Evolutionary conservation across 306 rosid species (phyloP), one percentile per base, ranked within the genome.

Genomic region (Vigna hirtella): DNA sequence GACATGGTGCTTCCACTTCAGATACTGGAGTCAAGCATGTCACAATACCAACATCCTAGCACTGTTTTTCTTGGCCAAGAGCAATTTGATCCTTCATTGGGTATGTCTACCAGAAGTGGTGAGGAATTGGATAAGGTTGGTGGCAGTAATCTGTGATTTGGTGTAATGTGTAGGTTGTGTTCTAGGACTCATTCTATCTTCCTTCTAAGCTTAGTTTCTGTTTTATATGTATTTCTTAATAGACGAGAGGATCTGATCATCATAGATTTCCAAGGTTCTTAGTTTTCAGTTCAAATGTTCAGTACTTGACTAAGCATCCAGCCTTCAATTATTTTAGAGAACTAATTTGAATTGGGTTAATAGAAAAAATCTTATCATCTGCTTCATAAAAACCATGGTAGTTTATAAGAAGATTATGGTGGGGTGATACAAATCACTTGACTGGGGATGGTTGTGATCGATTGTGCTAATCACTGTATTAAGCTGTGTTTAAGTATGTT

Each of bases 11-110:
- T 92, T 70, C 86, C 92, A 3, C 97, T 88, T 84, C 97, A 88
- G 81, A 95, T 95, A 88, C 86, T 95, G 59, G 98, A 95, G 83
- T 95, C 99, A 3, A 95, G 99, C 83, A 70, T 93, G 76, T 73
- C 97, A 24, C 82, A 94, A 6, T 86, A 78, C 81, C 94, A 87
- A 87, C 91, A 79, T 73, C 48, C 84, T 7, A 89, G 20, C 74
- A 5, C 85, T 15, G 73, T 82, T 83, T 88, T 82, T 80, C 88
- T 83, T 72, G 47, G 80, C 6, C 74, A 74, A 68, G 94, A 87
- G 84, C 90, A 79, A 86, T 89, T 88, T 78, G 88, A 90, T 77
- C 85, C 91, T 69, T 82, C 89, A 16, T 78, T 88, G 22, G 87
- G 86, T 32, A 75, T 85, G 51, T 69, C 91, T 49, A 58, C 72